Base-by-base conservation (phyloP, 768 basidiomycete genomes). In the Terana coerulea region DNA sequence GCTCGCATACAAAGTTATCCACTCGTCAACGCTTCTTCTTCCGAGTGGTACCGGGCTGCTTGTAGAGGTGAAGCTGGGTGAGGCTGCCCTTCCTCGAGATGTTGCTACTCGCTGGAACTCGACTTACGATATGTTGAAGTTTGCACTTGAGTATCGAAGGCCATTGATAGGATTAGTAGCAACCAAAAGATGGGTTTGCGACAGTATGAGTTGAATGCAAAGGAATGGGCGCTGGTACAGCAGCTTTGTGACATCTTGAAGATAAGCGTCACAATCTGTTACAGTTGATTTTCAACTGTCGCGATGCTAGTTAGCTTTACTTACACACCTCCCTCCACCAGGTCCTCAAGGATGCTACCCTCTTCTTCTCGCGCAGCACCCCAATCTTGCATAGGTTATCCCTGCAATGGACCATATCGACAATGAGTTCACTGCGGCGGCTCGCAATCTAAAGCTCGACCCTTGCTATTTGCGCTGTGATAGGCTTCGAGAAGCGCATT, bases 171-270 rank as follows among this genome's bases (percentile, higher is more conserved):
- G 11, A 54, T 72, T 4, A 69, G 64, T 3, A 54, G 25, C 1
- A 31, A 56, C 30, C 12, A 17, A 7, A 42, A 53, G 10, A 34
- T 41, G 2, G 41, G 54, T 34, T 71, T 59, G 45, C 62, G 67
- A 45, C 54, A 72, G 31, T 36, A 37, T 25, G 54, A 61, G 50
- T 30, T 61, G 19, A 26, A 1, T 17, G 51, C 9, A 42, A 40
- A 0, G 67, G 59, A 76, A 44, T 76, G 74, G 74, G 29, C 21
- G 1, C 53, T 74, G 8, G 55, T 64, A 0, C 40, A 49, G 9
- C 60, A 76, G 52, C 53, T 77, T 6, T 17, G 49, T 0, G 60
- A 64, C 39, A 61, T 61, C 1, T 46, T 67, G 10, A 58, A 64
- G 61, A 64, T 65, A 22, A 57, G 62, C 25, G 55, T 43, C 22